Percentiles rank a stretch among this genome's conserved stretches.
Conservation (phyloP, 805 yeast species). For the Metschnikowia shivogae region DNA sequence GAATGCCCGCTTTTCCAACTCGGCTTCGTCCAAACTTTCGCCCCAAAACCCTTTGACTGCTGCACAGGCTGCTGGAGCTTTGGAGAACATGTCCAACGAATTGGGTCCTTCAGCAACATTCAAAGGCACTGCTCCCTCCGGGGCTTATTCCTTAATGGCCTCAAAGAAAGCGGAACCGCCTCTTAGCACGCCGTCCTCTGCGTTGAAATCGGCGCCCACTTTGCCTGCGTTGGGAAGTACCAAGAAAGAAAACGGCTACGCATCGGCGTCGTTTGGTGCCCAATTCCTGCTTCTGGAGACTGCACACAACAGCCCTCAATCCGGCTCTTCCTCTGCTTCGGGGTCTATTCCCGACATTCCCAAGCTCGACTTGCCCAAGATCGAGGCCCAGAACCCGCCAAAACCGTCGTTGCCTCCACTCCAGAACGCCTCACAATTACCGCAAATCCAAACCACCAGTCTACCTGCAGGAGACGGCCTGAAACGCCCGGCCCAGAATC, state of each 20-base stretch:
- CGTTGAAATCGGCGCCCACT: slow-evolving; percentile 27
- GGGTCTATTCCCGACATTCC: not conserved
- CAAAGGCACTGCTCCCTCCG: slow-evolving; percentile 18
- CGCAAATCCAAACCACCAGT: slow-evolving; percentile 17
- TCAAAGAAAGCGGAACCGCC: slow-evolving; percentile 9
- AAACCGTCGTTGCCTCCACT: slow-evolving; percentile 18
- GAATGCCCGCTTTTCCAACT: slow-evolving; percentile 30
- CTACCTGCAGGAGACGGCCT: too few relatives aligned
- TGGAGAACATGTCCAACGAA: slow-evolving; percentile 42
- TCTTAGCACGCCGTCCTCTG: slow-evolving; percentile 37
- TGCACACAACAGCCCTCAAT: not conserved
- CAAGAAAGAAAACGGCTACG: slow-evolving; percentile 14
- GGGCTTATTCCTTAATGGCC: slow-evolving; percentile 31
- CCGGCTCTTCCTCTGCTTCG: not conserved
- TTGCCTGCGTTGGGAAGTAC: slow-evolving; percentile 29
- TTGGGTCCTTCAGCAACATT: slow-evolving; percentile 43
- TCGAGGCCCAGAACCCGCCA: slow-evolving; percentile 8
- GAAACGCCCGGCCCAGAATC: not conserved
- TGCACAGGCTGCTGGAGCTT: slow-evolving; percentile 41
- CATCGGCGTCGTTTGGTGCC: slow-evolving; percentile 47
- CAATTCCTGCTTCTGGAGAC: slow-evolving; percentile 28
- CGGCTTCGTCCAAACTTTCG: slow-evolving; percentile 9
- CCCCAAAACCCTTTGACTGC: slow-evolving; percentile 18
- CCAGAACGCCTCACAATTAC: slow-evolving; percentile 23
- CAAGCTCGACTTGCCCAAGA: slow-evolving; percentile 3